Percentiles rank a stretch among this genome's conserved stretches.
Evolutionary conservation across 2,329 filamentous ascomycete genomes (phyloP).

Genomic region (Sphaerulina musiva): DNA sequence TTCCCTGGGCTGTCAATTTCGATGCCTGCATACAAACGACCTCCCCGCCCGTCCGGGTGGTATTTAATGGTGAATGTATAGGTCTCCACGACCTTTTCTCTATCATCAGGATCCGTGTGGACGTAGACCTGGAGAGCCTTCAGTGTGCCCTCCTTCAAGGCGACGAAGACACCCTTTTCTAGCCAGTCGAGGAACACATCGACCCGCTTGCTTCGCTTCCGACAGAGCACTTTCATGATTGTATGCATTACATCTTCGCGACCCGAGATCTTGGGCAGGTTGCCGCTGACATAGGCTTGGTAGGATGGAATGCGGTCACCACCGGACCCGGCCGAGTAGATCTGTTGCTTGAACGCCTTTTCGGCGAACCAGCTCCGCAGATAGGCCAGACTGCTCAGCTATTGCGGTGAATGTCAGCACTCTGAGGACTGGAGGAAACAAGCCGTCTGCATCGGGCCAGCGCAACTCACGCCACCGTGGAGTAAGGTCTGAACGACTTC

Average conservation of each 20-base stretch:
- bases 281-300: slow-evolving; percentile 29
- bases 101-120: slow-evolving; percentile 35
- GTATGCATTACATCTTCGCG: slow-evolving; percentile 11
- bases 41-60: slow-evolving; percentile 10
- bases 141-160: slow-evolving; percentile 39
- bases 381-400: slow-evolving; percentile 33
- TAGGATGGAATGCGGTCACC: slow-evolving; percentile 27
- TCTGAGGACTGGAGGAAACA: background rate
- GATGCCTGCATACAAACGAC: slow-evolving; percentile 19
- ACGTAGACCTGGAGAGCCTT: slow-evolving; percentile 44
- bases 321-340: slow-evolving; percentile 20
- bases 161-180: slow-evolving; percentile 45
- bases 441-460: background rate
- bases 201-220: slow-evolving; percentile 36
- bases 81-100: slow-evolving; percentile 40
- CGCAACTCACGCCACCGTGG: slow-evolving; percentile 40
- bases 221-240: slow-evolving; percentile 36
- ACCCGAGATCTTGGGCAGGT: slow-evolving; percentile 9
- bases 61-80: slow-evolving; percentile 48
- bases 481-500: slow-evolving; percentile 45
- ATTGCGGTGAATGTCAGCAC: slow-evolving; percentile 16
- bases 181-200: slow-evolving; percentile 45
- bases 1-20: slow-evolving; percentile 30
- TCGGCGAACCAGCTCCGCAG: slow-evolving; percentile 31
- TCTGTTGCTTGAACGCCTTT: slow-evolving; percentile 29